Conservation (phyloP, 345 rosid species). For the Turritis glabra region DNA sequence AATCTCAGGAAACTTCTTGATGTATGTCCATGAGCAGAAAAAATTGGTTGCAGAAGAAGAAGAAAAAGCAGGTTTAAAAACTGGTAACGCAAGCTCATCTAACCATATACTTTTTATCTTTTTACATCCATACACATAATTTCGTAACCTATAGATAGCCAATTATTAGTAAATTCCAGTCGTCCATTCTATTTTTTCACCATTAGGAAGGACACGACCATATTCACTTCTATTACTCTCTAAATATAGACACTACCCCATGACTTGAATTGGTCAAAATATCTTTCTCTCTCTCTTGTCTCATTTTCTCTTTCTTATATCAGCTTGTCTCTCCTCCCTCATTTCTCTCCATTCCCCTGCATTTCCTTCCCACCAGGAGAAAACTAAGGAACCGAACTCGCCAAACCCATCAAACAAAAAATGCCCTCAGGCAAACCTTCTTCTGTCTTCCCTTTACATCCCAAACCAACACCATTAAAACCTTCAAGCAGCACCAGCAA, state of each 20-base stretch:
- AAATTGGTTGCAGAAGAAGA: background rate
- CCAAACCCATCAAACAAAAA: constrained; percentile 36
- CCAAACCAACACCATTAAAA: constrained; percentile 36
- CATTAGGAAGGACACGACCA: constrained; percentile 24
- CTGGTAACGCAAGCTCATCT: constrained; percentile 28
- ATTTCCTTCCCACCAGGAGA: constrained; percentile 47
- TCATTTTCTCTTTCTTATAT: constrained; percentile 37
- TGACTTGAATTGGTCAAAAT: constrained; percentile 47
- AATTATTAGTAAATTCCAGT: constrained; percentile 40
- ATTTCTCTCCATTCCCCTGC: constrained; percentile 52
- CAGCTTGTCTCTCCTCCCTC: constrained; percentile 43
- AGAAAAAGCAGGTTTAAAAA: background rate
- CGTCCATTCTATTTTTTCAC: constrained; percentile 38
- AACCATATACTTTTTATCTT: constrained; percentile 21
- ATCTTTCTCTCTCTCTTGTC: constrained; percentile 25
- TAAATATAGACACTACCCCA: constrained; percentile 36
- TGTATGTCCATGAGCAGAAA: background rate
- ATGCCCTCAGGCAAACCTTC: constrained; percentile 66
- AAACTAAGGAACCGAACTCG: constrained; percentile 42
- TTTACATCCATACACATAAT: constrained; percentile 31
- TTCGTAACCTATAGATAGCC: constrained; percentile 26
- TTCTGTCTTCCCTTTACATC: constrained; percentile 52
- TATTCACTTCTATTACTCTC: constrained; percentile 32
- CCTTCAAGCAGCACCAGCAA: constrained; percentile 35
- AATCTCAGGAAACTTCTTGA: constrained; percentile 9